Evolutionary conservation across 306 rosid genomes (phyloP), one percentile per base, ranked within the genome.

Genomic region (Medicago arabica): DNA sequence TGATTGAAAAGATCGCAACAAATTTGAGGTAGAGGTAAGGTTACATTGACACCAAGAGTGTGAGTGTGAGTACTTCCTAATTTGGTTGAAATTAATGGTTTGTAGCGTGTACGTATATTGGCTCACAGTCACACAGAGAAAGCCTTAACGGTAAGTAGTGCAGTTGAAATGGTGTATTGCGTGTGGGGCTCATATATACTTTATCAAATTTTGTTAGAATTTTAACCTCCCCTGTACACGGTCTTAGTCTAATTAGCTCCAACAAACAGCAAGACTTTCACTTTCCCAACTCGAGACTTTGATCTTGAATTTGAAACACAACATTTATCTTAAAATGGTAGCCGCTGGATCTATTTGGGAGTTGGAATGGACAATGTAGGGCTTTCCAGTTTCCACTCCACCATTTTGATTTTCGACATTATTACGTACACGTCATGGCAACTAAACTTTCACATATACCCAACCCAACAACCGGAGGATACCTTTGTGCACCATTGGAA

Each of bases 371-470:
- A 31, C 36, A 3, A 31, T 4, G 5, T 34, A 34, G 38, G 38
- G 38, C 7, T 6, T 34, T 34, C 38, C 38, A 28, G 31, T 28
- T 28, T 5, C 38, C 38, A 34, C 7, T 34, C 58, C 16, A 71
- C 72, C 50, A 41, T 63, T 71, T 41, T 40, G 19, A 13, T 12
- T 54, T 72, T 40, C 40, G 19, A 54, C 50, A 46, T 46, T 46
- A 23, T 71, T 28, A 57, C 69, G 62, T 79, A 41, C 43, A 79
- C 69, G 69, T 23, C 74, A 72, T 79, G 78, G 18, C 78, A 23
- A 55, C 28, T 55, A 55, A 28, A 55, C 31, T 50, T 50, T 50
- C 57, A 6, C 2, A 50, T 50, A n/a, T 8, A 21, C 57, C 4
- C 19, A 50, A 50, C 55, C 36, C 36, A 31, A 31, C 19, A 21